phyloP scores from a whole-genome alignment of 1,284 basidiomycete species.

The Malassezia vespertilionis region DNA sequence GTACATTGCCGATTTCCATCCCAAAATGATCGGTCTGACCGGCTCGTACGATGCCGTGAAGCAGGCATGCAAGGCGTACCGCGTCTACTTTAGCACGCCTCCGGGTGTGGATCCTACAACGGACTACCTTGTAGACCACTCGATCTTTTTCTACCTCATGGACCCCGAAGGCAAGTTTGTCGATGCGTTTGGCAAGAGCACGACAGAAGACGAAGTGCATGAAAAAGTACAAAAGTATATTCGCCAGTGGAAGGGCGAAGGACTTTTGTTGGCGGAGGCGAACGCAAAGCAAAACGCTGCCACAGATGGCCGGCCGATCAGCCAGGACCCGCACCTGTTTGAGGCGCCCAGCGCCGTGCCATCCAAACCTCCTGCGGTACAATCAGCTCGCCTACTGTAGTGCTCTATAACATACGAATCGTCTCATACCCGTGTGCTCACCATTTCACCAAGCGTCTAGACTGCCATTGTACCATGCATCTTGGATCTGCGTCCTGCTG shows the following conservation, averaged over 20 bases:
- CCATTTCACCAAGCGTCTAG: no score
- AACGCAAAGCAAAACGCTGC: constrained; percentile 60
- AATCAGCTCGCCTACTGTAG: no score
- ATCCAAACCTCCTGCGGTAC: constrained; percentile 7
- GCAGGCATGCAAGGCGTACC: constrained; percentile 79
- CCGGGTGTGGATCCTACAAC: constrained; percentile 61
- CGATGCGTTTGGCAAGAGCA: constrained; percentile 86
- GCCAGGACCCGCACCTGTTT: constrained; percentile 12
- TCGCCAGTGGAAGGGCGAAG: constrained; percentile 50
- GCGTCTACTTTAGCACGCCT: constrained; percentile 92
- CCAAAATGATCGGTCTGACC: constrained; percentile 73
- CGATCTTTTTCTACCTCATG: constrained; percentile 97
- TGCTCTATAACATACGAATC: no score
- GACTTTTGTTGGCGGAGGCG: constrained; percentile 32
- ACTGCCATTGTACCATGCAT: no score
- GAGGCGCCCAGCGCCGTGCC: constrained; percentile 5
- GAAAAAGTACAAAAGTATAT: constrained; percentile 53
- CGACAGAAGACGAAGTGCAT: constrained; percentile 60
- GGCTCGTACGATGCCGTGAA: constrained; percentile 79
- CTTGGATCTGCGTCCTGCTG: no score
- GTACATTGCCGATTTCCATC: constrained; percentile 62
- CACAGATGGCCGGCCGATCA: constrained; percentile 22
- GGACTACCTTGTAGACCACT: constrained; percentile 72
- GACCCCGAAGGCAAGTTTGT: constrained; percentile 85
- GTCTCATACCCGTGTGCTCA: no score